These are phyloP conservation scores for Penicillium fuscoglaucum DNA, from an alignment of 2,329 filamentous ascomycete genomes.

Conservation along the genomic window DNA sequence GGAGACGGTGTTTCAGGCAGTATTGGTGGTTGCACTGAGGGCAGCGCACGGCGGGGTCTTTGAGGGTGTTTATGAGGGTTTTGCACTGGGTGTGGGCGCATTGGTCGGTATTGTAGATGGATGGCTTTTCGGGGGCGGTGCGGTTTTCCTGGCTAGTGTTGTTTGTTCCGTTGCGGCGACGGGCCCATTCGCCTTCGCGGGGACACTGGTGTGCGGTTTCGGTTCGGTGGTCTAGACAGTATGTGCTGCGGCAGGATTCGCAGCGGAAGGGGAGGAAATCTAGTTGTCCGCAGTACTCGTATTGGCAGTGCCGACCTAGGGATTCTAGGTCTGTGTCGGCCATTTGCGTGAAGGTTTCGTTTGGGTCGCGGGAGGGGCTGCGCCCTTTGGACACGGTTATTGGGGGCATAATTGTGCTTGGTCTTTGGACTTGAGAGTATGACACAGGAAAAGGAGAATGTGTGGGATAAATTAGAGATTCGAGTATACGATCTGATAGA, in stretches of 20 bases:
- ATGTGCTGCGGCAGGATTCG: slow-evolving; percentile 80
- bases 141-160: slow-evolving; percentile 27
- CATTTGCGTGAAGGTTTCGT: slow-evolving; percentile 41
- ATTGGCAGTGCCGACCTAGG: slow-evolving; percentile 88
- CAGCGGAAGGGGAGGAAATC: slow-evolving; percentile 96
- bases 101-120: slow-evolving; percentile 56
- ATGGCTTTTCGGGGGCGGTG: slow-evolving; percentile 49
- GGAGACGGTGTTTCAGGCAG: slow-evolving; percentile 53
- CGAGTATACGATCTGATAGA: slow-evolving; percentile 12
- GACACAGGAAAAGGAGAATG: background rate
- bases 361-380: slow-evolving; percentile 10
- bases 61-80: slow-evolving; percentile 54
- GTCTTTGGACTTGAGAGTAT: background rate
- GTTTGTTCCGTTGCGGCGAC: slow-evolving; percentile 41
- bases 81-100: slow-evolving; percentile 53
- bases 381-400: slow-evolving; percentile 26
- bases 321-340: slow-evolving; percentile 73
- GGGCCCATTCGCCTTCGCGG: slow-evolving; percentile 62
- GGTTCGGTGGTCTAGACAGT: slow-evolving; percentile 89
- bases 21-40: slow-evolving; percentile 51
- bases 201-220: slow-evolving; percentile 75
- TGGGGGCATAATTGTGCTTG: slow-evolving; percentile 24
- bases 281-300: slow-evolving; percentile 86
- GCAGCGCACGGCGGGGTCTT: slow-evolving; percentile 53
- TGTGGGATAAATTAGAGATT: slow-evolving; percentile 7